Conservation (phyloP, 768 basidiomycete genomes). For the Collybia nuda region DNA sequence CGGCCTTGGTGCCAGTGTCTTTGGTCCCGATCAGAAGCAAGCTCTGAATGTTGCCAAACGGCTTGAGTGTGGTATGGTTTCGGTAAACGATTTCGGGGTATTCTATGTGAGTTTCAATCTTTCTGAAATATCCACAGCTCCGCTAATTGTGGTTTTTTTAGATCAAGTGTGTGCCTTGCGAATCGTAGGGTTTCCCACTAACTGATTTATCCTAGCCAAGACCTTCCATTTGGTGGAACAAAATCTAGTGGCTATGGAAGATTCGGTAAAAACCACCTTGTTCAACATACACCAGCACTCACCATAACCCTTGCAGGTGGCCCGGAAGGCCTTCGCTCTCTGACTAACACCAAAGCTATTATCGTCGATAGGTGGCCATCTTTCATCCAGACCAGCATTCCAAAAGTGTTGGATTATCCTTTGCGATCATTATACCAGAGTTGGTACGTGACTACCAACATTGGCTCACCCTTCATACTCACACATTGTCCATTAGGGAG, state of each 20-base stretch:
- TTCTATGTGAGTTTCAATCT: constrained; percentile 63
- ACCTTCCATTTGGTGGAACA: constrained; percentile 91
- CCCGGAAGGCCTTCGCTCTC: constrained; percentile 85
- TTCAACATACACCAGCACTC: constrained; percentile 5
- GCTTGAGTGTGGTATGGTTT: constrained; percentile 95
- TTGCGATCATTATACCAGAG: constrained; percentile 69
- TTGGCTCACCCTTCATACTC: too few species aligned
- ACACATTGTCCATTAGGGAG: constrained; percentile 33
- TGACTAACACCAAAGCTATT: constrained; percentile 89
- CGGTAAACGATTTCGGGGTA: constrained; percentile 91
- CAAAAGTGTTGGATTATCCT: constrained; percentile 84
- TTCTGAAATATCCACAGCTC: neutral
- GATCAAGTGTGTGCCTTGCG: constrained; percentile 60
- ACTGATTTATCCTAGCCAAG: constrained; percentile 53
- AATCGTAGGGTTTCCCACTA: constrained; percentile 9
- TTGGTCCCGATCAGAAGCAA: constrained; percentile 79
- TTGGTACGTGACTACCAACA: constrained; percentile 52
- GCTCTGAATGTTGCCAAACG: constrained; percentile 79
- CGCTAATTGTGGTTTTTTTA: constrained; percentile 21
- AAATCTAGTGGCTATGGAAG: constrained; percentile 93
- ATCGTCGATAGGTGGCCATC: constrained; percentile 86
- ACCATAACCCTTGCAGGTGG: constrained; percentile 58
- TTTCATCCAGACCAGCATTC: constrained; percentile 81
- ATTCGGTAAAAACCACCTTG: constrained; percentile 57
- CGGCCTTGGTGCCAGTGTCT: constrained; percentile 93